These are phyloP conservation scores for Cantharellus anzutake DNA, from an alignment of 768 basidiomycete species.

Conservation along the genomic window DNA sequence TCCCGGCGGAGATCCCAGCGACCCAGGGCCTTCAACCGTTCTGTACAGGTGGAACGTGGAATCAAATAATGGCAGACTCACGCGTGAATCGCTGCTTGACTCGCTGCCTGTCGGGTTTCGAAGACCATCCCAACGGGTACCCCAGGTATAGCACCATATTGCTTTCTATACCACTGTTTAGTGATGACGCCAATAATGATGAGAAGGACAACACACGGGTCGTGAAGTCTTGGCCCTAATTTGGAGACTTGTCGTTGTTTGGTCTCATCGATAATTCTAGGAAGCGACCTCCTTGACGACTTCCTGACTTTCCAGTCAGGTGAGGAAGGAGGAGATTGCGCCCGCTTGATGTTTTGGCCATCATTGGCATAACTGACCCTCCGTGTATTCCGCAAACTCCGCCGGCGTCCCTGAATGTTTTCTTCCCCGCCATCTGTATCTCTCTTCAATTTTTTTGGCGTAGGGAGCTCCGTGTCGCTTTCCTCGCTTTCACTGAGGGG, in stretches of 20 bases:
- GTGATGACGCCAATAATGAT: neutral
- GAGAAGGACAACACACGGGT: neutral
- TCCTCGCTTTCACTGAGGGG: neutral
- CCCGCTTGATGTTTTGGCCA: neutral
- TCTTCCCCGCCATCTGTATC: neutral
- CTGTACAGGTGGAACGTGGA: conserved; percentile 3
- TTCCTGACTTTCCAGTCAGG: neutral
- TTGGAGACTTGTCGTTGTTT: neutral
- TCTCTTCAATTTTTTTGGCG: neutral
- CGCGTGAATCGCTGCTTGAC: conserved; percentile 70
- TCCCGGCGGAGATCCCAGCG: conserved; percentile 48
- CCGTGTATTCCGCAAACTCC: neutral
- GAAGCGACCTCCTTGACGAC: neutral
- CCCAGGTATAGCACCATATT: conserved; percentile 63
- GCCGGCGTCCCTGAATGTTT: neutral
- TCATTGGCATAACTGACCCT: neutral
- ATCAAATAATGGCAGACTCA: conserved; percentile 21
- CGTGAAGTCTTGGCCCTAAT: neutral
- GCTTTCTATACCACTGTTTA: conserved; percentile 30
- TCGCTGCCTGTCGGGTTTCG: conserved; percentile 49
- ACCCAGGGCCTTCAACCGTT: conserved; percentile 45
- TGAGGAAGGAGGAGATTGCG: no score
- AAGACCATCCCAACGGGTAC: conserved; percentile 71
- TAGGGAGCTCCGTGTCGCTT: neutral
- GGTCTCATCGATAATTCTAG: neutral